A percentile compares a stretch with the other conserved stretches of the same genome.
phyloP scores from a whole-genome alignment of 192 early-diverging fungal genomes.

The Coemansia sp. region DNA sequence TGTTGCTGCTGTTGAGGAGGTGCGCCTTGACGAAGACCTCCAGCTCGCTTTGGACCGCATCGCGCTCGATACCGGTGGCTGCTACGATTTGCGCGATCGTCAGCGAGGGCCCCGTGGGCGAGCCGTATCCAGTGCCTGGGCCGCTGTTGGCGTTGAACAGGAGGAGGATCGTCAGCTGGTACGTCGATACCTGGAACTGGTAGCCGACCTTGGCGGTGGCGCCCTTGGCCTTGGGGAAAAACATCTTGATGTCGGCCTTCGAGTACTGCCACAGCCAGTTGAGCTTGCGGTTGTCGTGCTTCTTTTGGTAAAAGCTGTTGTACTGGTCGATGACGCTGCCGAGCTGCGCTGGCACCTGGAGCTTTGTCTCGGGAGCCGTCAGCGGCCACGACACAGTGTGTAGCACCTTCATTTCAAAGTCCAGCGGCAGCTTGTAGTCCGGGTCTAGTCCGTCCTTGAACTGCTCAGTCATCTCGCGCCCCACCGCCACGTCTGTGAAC shows the following conservation, averaged over 20 bases:
- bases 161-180: slow-evolving; percentile 92
- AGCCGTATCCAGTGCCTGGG: slow-evolving; percentile 62
- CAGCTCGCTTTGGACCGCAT: slow-evolving; percentile 70
- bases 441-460: slow-evolving; percentile 69
- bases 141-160: slow-evolving; percentile 76
- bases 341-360: slow-evolving; percentile 88
- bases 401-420: slow-evolving; percentile 88
- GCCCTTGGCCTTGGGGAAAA: slow-evolving; percentile 77
- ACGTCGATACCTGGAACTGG: slow-evolving; percentile 71
- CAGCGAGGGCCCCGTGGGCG: slow-evolving; percentile 39
- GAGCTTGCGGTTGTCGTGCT: slow-evolving; percentile 87
- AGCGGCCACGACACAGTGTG: slow-evolving; percentile 91
- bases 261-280: slow-evolving; percentile 94
- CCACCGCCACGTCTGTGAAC: slow-evolving; percentile 93
- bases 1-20: slow-evolving; percentile 57
- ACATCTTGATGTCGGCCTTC: slow-evolving; percentile 92
- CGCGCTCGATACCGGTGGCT: slow-evolving; percentile 71
- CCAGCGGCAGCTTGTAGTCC: slow-evolving; percentile 50
- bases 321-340: slow-evolving; percentile 84
- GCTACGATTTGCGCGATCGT: slow-evolving; percentile 76
- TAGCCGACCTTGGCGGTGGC: slow-evolving; percentile 67
- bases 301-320: slow-evolving; percentile 84
- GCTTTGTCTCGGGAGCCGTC: slow-evolving; percentile 71
- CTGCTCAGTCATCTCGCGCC: slow-evolving; percentile 84
- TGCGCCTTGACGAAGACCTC: slow-evolving; percentile 83